Evolutionary conservation across 2,329 filamentous ascomycete species (phyloP).

Genomic region (Xylariaceae sp.): DNA sequence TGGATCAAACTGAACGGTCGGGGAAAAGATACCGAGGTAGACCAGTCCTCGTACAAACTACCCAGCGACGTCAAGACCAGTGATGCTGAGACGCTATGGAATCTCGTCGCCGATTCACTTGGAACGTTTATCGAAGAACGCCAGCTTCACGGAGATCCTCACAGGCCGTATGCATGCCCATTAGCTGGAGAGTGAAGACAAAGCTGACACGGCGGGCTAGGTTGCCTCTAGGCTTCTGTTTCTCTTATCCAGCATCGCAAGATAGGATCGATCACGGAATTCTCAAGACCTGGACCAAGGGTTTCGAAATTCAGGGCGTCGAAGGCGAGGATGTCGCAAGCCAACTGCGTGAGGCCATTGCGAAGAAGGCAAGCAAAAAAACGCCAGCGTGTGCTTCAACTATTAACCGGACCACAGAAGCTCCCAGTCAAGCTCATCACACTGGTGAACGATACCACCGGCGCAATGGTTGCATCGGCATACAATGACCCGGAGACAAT

Average conservation of each 20-base stretch:
- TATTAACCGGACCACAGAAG: background rate
- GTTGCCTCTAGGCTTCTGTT: background rate
- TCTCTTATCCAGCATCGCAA: slow-evolving; percentile 1
- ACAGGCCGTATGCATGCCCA: background rate
- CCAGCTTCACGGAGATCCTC: background rate
- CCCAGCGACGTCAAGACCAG: background rate
- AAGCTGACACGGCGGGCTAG: too few relatives aligned
- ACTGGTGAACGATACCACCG: slow-evolving; percentile 1
- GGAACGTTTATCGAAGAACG: background rate
- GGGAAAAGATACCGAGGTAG: background rate
- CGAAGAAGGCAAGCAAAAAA: background rate
- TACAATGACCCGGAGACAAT: slow-evolving; percentile 1
- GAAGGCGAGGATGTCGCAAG: background rate
- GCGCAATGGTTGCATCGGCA: background rate
- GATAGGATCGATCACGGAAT: background rate
- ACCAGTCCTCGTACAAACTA: background rate
- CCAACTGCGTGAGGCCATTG: background rate
- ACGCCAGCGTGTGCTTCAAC: background rate
- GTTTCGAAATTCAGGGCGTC: background rate
- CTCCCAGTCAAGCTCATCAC: background rate
- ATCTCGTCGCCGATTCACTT: background rate
- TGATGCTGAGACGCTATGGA: background rate
- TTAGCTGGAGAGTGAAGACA: background rate
- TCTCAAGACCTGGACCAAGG: slow-evolving; percentile 1
- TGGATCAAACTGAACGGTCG: background rate